These are phyloP conservation scores for Aspergillus hiratsukae DNA, from an alignment of 2,329 filamentous ascomycete genomes.

Conservation along the genomic window DNA sequence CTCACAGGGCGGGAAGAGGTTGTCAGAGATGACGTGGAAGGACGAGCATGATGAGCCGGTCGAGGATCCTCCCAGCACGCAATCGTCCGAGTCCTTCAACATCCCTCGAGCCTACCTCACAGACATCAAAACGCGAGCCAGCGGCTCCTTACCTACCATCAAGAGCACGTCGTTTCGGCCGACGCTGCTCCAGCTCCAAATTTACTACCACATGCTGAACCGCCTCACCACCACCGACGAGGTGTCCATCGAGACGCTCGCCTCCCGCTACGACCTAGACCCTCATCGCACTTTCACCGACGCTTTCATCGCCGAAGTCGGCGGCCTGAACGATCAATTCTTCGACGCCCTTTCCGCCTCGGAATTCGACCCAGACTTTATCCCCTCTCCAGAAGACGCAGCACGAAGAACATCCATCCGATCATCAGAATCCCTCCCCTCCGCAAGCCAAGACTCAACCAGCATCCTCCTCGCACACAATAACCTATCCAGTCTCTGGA, in stretches of 20 bases:
- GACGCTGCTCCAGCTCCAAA: slow-evolving; percentile 78
- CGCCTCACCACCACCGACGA: slow-evolving; percentile 63
- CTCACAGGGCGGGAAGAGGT: slow-evolving; percentile 30
- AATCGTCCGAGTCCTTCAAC: slow-evolving; percentile 19
- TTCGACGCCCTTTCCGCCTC: slow-evolving; percentile 44
- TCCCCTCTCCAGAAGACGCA: slow-evolving; percentile 21
- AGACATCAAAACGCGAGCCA: slow-evolving; percentile 79
- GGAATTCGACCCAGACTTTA: slow-evolving; percentile 25
- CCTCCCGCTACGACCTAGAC: slow-evolving; percentile 67
- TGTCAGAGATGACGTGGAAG: slow-evolving; percentile 28
- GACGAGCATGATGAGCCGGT: slow-evolving; percentile 5
- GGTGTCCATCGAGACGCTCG: slow-evolving; percentile 65
- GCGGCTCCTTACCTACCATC: slow-evolving; percentile 56
- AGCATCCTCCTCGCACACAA: slow-evolving; percentile 55
- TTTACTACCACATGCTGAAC: slow-evolving; percentile 83
- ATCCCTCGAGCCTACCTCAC: slow-evolving; percentile 63
- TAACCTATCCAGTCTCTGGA: slow-evolving; percentile 57
- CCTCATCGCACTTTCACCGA: slow-evolving; percentile 67
- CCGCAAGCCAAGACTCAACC: slow-evolving; percentile 43
- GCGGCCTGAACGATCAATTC: slow-evolving; percentile 63
- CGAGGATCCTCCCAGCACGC: slow-evolving; percentile 9
- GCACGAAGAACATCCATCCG: slow-evolving; percentile 4
- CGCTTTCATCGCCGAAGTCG: slow-evolving; percentile 71
- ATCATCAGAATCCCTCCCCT: slow-evolving; percentile 14
- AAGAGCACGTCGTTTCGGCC: slow-evolving; percentile 62